phyloP scores from a whole-genome alignment of 164 flowering plant species.

The Cinnamomum micranthum region DNA sequence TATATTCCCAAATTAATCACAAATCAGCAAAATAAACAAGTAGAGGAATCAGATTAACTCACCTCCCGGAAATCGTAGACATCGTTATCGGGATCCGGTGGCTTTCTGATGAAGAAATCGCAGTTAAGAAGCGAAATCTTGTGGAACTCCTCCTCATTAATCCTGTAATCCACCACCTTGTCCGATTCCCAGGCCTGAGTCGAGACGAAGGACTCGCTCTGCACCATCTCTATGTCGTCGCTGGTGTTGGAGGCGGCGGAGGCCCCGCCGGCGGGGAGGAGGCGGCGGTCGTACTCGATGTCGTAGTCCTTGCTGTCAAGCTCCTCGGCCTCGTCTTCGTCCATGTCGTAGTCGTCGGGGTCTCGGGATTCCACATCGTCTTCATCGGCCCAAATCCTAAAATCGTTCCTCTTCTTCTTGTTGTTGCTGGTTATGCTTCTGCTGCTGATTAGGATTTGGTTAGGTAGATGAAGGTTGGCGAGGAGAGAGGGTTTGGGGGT shows the following conservation, averaged over 20 bases:
- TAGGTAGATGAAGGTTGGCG: neutral
- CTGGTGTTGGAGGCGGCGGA: conserved; percentile 17
- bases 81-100: conserved; percentile 88
- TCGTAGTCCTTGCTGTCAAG: conserved; percentile 89
- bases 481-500: neutral
- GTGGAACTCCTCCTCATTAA: conserved; percentile 92
- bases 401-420: conserved; percentile 15
- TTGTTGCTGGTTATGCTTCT: neutral
- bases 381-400: conserved; percentile 56
- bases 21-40: conserved; percentile 2
- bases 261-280: conserved; percentile 7
- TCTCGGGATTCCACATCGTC: conserved; percentile 61
- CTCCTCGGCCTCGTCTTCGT: conserved; percentile 80
- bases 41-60: neutral
- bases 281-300: conserved; percentile 62
- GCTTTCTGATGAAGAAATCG: conserved; percentile 91
- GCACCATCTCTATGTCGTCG: conserved; percentile 52
- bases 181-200: conserved; percentile 91
- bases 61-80: conserved; percentile 74
- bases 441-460: neutral
- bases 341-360: conserved; percentile 68
- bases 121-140: conserved; percentile 76
- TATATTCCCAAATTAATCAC: neutral
- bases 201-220: conserved; percentile 73
- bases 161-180: conserved; percentile 75